These are phyloP conservation scores for Lactifluus piperatus DNA, from an alignment of 768 basidiomycete genomes.

Conservation along the genomic window DNA sequence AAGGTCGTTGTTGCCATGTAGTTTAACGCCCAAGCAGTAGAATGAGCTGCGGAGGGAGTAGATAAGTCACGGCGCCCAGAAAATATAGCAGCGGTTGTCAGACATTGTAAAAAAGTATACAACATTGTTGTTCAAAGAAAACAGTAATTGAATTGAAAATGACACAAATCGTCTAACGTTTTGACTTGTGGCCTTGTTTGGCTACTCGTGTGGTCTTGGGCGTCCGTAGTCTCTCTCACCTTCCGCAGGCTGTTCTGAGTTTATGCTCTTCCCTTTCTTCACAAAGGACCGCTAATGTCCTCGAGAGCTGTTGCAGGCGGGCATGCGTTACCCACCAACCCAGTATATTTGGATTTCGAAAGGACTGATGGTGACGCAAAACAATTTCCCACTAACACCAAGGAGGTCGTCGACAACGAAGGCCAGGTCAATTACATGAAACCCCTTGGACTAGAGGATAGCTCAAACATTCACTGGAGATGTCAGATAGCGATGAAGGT, in stretches of 20 bases:
- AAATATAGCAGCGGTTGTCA: not conserved
- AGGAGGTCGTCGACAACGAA: conserved; percentile 42
- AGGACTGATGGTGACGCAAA: conserved; percentile 48
- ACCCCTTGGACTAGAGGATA: conserved; percentile 41
- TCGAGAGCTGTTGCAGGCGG: conserved; percentile 11
- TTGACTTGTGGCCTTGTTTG: not conserved
- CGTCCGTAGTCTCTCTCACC: conserved; percentile 2
- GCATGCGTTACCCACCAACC: conserved; percentile 39
- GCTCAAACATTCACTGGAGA: conserved; percentile 48
- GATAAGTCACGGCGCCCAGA: conserved; percentile 46
- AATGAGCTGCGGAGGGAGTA: conserved; percentile 41
- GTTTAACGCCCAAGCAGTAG: conserved; percentile 59
- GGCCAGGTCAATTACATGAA: conserved; percentile 70
- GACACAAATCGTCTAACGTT: not conserved
- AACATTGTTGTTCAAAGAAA: not conserved
- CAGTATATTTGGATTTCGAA: conserved; percentile 49
- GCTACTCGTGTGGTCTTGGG: not conserved
- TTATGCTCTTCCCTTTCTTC: not conserved
- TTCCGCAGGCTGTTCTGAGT: not conserved
- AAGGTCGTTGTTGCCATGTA: conserved; percentile 45
- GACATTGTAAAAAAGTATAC: not conserved
- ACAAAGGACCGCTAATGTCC: conserved; percentile 8
- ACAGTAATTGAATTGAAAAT: too few relatives aligned
- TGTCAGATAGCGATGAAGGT: conserved; percentile 32
- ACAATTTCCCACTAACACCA: conserved; percentile 52